Evolutionary conservation across 164 flowering plant genomes (phyloP).

Genomic region (Brasenia schreberi): DNA sequence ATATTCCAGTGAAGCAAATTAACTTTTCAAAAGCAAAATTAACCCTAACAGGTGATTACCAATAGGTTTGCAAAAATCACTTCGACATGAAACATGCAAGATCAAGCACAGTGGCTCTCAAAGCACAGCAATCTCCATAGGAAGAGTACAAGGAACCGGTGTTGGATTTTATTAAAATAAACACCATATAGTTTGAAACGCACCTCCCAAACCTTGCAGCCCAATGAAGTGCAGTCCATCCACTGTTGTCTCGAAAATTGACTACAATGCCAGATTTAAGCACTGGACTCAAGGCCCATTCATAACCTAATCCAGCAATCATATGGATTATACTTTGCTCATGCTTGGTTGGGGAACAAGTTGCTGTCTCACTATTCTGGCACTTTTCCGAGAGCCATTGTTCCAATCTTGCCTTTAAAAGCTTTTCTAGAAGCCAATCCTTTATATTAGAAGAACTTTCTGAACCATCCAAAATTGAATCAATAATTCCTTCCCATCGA

Average conservation of each 20-base stretch:
- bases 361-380: slow-evolving; percentile 14
- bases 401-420: slow-evolving; percentile 66
- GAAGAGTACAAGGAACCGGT: no score
- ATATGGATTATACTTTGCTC: slow-evolving; percentile 92
- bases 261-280: slow-evolving; percentile 54
- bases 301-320: slow-evolving; percentile 86
- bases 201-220: slow-evolving; percentile 97
- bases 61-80: no score
- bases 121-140: no score
- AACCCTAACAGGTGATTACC: no score
- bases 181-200: not conserved
- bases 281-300: slow-evolving; percentile 79
- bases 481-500: slow-evolving; percentile 45
- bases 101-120: no score
- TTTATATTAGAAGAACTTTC: slow-evolving; percentile 27
- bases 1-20: no score
- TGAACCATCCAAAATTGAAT: slow-evolving; percentile 47
- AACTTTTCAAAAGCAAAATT: no score
- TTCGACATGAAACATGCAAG: no score
- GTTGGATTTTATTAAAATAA: no score
- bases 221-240: slow-evolving; percentile 99
- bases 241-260: slow-evolving; percentile 82
- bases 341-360: slow-evolving; percentile 56
- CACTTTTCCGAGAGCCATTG: slow-evolving; percentile 51
- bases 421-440: slow-evolving; percentile 65